Conservation (phyloP, 331 rosid species). For the Rosa hybrid region DNA sequence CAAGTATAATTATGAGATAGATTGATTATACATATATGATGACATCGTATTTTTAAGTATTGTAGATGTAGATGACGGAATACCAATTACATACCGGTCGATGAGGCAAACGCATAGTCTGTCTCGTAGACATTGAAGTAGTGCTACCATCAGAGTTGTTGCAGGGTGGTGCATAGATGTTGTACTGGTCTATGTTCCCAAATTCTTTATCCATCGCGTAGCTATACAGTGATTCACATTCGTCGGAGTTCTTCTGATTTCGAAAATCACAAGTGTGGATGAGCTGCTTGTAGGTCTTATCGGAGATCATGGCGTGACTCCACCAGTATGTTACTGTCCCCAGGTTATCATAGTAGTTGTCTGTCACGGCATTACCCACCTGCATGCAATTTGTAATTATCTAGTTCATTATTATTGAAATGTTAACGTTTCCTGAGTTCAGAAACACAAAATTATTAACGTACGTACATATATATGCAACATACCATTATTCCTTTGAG, state of each 20-base stretch:
- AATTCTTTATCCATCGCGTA: conserved; percentile 97
- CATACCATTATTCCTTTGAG: conserved; percentile 86
- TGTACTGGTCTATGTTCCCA: conserved; percentile 94
- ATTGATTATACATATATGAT: background rate
- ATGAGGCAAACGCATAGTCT: conserved; percentile 73
- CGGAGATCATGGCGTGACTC: conserved; percentile 99
- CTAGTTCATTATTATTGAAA: background rate
- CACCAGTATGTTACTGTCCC: conserved; percentile 99
- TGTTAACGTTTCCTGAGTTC: background rate
- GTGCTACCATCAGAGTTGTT: conserved; percentile 71
- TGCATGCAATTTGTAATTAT: conserved; percentile 19
- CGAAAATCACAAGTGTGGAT: conserved; percentile 78
- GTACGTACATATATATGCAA: background rate
- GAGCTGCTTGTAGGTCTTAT: conserved; percentile 74
- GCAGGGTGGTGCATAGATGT: conserved; percentile 93
- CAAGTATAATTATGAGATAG: background rate
- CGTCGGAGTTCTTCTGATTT: conserved; percentile 72
- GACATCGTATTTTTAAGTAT: background rate
- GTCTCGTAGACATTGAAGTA: conserved; percentile 26
- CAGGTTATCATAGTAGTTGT: conserved; percentile 84
- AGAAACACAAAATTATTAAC: background rate
- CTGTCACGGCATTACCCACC: conserved; percentile 99
- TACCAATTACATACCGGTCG: conserved; percentile 51
- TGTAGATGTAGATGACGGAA: background rate
- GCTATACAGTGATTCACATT: conserved; percentile 76